Evolutionary conservation across 192 early-diverging fungal genomes (phyloP), one percentile per base, ranked within the genome.

Genomic region (Lobosporangium transversale): DNA sequence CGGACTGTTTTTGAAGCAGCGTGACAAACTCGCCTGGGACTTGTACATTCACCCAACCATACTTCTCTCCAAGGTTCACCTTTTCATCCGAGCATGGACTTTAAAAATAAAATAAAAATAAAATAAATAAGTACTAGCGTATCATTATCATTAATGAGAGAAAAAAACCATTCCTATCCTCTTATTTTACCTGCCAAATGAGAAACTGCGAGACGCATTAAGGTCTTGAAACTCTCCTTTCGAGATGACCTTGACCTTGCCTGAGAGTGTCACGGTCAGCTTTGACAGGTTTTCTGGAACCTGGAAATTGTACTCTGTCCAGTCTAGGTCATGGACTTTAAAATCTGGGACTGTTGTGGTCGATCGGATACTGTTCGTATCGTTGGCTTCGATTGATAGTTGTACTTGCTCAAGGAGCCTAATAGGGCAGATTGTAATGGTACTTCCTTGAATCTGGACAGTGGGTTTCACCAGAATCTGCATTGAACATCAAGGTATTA

Each of bases 321-420:
- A 59, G 21, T 68, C 42, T 4, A 64, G 42, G 18, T 79, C 74
- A 18, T 64, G 53, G 7, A 78, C 51, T 40, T 64, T 62, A n/a
- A 74, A 47, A 37, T 66, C 70, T n/a, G 73, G 52, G 1, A 69
- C 42, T 0, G 69, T 79, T 3, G 63, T 55, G 2, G 52, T 62
- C 27, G 75, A 54, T 5, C 55, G 47, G 43, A 84, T 74, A 7
- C n/a, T 44, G 23, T 65, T 65, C 4, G 53, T 47, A 20, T 80
- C 75, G 1, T 35, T 23, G 0, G 57, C 66, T 11, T 66, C 53
- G 6, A 83, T 62, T 4, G 43, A 48, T 12, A 86, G 66, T 3
- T 44, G 49, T 3, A 79, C 54, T 11, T 74, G 64, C 59, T 86
- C 82, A 33, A 86, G 29, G 3, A 86, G 24, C 26, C 60, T 61